Evolutionary conservation across 768 basidiomycete species (phyloP).

Genomic region (Cystofilobasidium macerans): DNA sequence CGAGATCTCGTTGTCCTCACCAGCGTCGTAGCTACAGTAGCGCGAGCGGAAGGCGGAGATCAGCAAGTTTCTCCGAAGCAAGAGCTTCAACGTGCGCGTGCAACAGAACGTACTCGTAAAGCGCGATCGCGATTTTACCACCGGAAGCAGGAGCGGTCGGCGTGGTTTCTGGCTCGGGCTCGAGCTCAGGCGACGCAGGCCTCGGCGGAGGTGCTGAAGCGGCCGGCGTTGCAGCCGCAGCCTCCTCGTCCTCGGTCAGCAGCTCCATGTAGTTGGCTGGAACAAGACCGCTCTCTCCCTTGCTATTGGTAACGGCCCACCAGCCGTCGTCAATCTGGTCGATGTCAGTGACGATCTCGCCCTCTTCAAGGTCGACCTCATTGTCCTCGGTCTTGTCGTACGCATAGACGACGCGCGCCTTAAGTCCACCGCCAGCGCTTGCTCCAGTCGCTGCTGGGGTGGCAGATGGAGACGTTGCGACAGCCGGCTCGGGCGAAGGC

Average conservation of each 20-base stretch:
- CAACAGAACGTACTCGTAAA: slow-evolving; percentile 54
- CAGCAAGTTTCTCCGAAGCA: slow-evolving; percentile 15
- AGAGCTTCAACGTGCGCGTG: neutral
- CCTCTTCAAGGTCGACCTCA: slow-evolving; percentile 47
- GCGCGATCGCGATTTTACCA: slow-evolving; percentile 53
- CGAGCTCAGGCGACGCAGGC: slow-evolving; percentile 44
- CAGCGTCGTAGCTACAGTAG: slow-evolving; percentile 85
- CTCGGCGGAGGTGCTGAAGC: slow-evolving; percentile 46
- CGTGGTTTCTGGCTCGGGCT: slow-evolving; percentile 31
- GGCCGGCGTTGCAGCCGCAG: slow-evolving; percentile 32
- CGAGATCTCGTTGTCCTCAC: slow-evolving; percentile 79
- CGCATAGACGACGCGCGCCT: slow-evolving; percentile 66
- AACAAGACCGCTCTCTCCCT: slow-evolving; percentile 63
- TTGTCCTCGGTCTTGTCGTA: slow-evolving; percentile 74
- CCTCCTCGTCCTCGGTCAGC: slow-evolving; percentile 43
- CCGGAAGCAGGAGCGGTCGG: slow-evolving; percentile 40
- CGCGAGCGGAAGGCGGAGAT: neutral
- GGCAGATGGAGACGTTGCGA: neutral
- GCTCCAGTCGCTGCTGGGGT: neutral
- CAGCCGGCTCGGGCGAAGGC: slow-evolving; percentile 25
- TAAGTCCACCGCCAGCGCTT: slow-evolving; percentile 42
- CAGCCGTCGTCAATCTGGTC: slow-evolving; percentile 73
- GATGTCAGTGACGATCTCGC: slow-evolving; percentile 54
- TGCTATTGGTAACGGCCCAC: slow-evolving; percentile 70
- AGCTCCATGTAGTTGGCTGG: slow-evolving; percentile 79